Evolutionary conservation across 768 basidiomycete species (phyloP), one percentile per base, ranked within the genome.

Genomic region (Psilocybe cubensis): DNA sequence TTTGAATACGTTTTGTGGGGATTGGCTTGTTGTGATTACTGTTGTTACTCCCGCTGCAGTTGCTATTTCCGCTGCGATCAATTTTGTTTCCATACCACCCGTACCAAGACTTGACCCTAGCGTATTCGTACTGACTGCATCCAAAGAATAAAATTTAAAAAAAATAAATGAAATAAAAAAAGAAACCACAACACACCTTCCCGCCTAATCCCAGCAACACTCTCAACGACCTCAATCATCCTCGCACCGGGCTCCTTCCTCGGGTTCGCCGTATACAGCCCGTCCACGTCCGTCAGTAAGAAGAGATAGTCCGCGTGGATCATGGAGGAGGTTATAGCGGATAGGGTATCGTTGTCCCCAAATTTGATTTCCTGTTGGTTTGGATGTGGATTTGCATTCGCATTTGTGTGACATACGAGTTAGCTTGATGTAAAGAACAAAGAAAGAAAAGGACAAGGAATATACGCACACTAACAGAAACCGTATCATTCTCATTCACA

Each of bases 281-380:
- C 93, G 59, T 98, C 95, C 4, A 99, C 97, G 64, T 99, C 97
- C 2, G 97, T 99, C 33, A 98, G 77, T 2, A 99, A 82, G 72
- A 98, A 98, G 10, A 98, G 85, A 70, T 95, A 99, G 72, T 98
- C 96, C 17, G 97, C 97, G 62, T 96, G 93, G 23, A 98, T 89
- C 92, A 99, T 98, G 6, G 93, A 92, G 3, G 95, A 89, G 0
- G 97, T 96, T 58, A 99, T 96, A 18, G 97, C 97, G 38, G 96
- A 98, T 17, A 99, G 78, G 0, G 96, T 98, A 70, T 99, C 97
- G 71, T 98, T 98, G 76, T 98, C 97, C 46, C 97, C 97, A 64
- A 99, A 99, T 91, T 95, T 96, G 60, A 99, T 98, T 89, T 99
- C 97, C 94, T 96, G 67, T n/a, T n/a, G n/a, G n/a, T n/a, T n/a